These are phyloP conservation scores for Platanus orientalis DNA, from an alignment of 164 flowering plant genomes.

Conservation along the genomic window DNA sequence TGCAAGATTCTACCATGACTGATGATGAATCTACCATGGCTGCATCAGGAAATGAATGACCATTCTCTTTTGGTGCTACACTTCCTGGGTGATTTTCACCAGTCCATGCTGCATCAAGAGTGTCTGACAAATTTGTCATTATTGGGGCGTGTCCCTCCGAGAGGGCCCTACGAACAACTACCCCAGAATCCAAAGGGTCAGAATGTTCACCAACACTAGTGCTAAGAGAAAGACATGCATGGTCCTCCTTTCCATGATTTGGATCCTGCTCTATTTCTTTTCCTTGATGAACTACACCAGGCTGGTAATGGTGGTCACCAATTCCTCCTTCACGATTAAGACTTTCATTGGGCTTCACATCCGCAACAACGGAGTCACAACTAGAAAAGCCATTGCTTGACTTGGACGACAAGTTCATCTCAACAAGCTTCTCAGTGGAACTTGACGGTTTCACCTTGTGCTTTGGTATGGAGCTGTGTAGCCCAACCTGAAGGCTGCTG, in stretches of 20 bases:
- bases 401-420: conserved; percentile 17
- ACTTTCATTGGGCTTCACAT: conserved; percentile 24
- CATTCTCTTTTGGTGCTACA: conserved; percentile 27
- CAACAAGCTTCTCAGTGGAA: conserved; percentile 30
- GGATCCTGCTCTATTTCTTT: conserved; percentile 16
- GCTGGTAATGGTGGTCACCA: conserved; percentile 14
- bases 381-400: conserved; percentile 16
- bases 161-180: conserved; percentile 37
- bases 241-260: conserved; percentile 17
- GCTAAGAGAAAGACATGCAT: conserved; percentile 15
- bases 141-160: conserved; percentile 72
- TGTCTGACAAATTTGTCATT: conserved; percentile 59
- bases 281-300: conserved; percentile 21
- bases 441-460: conserved; percentile 29
- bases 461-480: conserved; percentile 21
- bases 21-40: conserved; percentile 32
- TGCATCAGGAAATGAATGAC: conserved; percentile 24
- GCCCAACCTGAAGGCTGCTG: conserved; percentile 20
- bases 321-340: conserved; percentile 20
- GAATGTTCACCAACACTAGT: conserved; percentile 21
- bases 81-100: conserved; percentile 55
- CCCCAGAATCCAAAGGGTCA: conserved; percentile 33
- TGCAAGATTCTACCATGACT: conserved; percentile 14
- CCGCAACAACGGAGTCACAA: conserved; percentile 36
- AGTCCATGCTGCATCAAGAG: conserved; percentile 94